These are phyloP conservation scores for Wickerhamiella galacta DNA, from an alignment of 805 yeast genomes.

Conservation along the genomic window DNA sequence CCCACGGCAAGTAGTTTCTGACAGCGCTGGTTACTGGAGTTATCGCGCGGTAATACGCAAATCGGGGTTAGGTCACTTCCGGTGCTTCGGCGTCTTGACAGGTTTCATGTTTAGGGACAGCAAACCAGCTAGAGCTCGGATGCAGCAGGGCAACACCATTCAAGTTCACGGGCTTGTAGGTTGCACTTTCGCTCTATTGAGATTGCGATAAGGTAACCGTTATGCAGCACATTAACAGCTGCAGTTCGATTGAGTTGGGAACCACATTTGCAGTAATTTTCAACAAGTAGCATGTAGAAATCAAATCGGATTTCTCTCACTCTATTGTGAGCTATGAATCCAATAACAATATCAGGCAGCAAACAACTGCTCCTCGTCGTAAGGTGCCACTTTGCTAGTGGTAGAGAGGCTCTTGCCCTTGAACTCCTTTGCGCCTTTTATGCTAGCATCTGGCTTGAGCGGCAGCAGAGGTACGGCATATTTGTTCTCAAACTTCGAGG, in stretches of 20 bases:
- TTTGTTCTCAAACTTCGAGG: neutral
- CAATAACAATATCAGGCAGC: neutral
- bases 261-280: neutral
- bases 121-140: too few relatives aligned
- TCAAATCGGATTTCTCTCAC: neutral
- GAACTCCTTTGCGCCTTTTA: slow-evolving; percentile 2
- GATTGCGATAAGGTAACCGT: neutral
- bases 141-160: too few relatives aligned
- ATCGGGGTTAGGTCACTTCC: too few relatives aligned
- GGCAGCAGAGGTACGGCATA: slow-evolving; percentile 1
- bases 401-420: slow-evolving; percentile 1
- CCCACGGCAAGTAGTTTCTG: too few relatives aligned
- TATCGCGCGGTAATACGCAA: too few relatives aligned
- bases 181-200: neutral
- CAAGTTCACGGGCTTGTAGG: neutral
- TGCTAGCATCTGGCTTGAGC: too few relatives aligned
- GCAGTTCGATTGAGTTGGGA: neutral
- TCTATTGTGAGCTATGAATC: neutral
- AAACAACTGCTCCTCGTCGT: neutral
- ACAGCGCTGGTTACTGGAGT: too few relatives aligned
- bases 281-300: neutral
- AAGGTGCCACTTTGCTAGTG: neutral
- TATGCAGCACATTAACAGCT: neutral
- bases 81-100: too few relatives aligned
- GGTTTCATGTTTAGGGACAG: too few relatives aligned